Evolutionary conservation across 1,139 yeast genomes (phyloP).

Genomic region (Candida sp.): DNA sequence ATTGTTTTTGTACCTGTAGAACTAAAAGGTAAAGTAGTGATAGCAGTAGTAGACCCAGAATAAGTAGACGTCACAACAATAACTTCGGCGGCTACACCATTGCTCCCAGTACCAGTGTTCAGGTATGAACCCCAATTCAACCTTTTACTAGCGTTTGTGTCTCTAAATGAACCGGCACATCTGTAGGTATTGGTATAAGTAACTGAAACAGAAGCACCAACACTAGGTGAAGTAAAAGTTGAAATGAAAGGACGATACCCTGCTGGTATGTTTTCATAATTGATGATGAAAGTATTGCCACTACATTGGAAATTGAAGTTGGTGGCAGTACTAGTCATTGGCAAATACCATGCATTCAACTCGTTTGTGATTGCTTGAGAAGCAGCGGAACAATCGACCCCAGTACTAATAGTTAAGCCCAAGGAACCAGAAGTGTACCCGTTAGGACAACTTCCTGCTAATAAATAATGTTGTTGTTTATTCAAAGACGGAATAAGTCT

Average conservation of each 20-base stretch:
- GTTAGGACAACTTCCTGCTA: constrained; percentile 19
- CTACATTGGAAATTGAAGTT: constrained; percentile 12
- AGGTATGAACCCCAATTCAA: not conserved
- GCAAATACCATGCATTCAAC: constrained; percentile 20
- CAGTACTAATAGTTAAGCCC: constrained; percentile 12
- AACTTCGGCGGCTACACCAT: not conserved
- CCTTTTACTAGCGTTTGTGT: not conserved
- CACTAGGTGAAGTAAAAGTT: constrained; percentile 8
- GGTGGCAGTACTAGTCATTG: constrained; percentile 9
- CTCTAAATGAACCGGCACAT: constrained; percentile 8
- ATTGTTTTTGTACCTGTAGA: constrained; percentile 10
- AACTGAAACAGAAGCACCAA: not conserved
- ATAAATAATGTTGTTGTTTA: constrained; percentile 11
- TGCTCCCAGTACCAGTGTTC: not conserved
- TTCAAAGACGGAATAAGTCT: constrained; percentile 15
- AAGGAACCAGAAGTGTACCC: constrained; percentile 23
- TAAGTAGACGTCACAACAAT: constrained; percentile 3
- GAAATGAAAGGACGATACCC: constrained; percentile 30
- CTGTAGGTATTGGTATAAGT: constrained; percentile 12
- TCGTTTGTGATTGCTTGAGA: constrained; percentile 18
- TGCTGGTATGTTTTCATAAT: constrained; percentile 22
- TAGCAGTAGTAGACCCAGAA: constrained; percentile 6
- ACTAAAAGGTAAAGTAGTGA: constrained; percentile 5
- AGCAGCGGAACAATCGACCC: constrained; percentile 17
- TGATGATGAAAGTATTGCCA: constrained; percentile 8